These are phyloP conservation scores for Verticillium nubilum DNA, from an alignment of 2,329 filamentous ascomycete species.

Conservation along the genomic window DNA sequence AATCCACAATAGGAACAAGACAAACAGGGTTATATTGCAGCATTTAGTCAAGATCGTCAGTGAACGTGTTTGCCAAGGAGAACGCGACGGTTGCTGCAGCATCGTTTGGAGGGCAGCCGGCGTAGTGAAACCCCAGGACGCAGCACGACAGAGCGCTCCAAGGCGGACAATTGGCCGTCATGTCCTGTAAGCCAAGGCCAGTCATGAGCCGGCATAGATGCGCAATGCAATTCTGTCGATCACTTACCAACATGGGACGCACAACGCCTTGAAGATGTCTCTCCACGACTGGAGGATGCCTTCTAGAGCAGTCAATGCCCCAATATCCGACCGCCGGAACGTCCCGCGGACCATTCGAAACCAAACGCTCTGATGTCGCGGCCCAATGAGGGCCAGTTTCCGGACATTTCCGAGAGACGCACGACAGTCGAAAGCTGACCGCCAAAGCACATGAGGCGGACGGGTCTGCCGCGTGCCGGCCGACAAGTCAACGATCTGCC, in stretches of 20 bases:
- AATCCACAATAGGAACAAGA: neutral
- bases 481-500: neutral
- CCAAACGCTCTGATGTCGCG: neutral
- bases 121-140: neutral
- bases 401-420: neutral
- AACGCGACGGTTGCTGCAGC: neutral
- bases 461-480: neutral
- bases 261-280: neutral
- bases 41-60: neutral
- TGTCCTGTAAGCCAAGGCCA: neutral
- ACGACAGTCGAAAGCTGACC: neutral
- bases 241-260: neutral
- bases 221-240: neutral
- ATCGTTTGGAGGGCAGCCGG: neutral
- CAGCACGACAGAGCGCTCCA: neutral
- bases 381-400: neutral
- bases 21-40: neutral
- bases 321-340: neutral
- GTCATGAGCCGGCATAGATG: neutral
- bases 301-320: neutral
- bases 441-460: neutral
- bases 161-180: neutral
- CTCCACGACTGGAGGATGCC: neutral
- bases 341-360: neutral
- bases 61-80: neutral